Conservation (phyloP, 2,329 filamentous ascomycete genomes). For the Septoria linicola region DNA sequence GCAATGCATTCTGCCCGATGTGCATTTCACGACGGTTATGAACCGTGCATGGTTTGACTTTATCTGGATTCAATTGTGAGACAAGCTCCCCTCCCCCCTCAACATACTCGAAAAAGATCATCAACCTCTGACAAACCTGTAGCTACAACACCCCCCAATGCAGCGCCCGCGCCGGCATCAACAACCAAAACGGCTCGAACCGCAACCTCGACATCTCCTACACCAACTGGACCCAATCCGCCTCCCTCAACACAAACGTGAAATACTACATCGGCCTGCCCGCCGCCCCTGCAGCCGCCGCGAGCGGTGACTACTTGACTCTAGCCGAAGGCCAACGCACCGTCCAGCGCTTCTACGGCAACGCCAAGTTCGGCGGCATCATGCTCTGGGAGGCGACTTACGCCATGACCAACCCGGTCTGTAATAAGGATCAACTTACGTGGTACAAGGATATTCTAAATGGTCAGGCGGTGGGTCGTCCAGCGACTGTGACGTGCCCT, state of each 20-base stretch:
- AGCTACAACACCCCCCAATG: slow-evolving; percentile 48
- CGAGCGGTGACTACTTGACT: slow-evolving; percentile 45
- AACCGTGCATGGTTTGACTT: slow-evolving; percentile 45
- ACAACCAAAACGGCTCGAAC: slow-evolving; percentile 34
- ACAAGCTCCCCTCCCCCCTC: too few relatives aligned
- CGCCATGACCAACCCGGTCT: slow-evolving; percentile 36
- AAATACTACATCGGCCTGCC: slow-evolving; percentile 57
- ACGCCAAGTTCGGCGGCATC: slow-evolving; percentile 54
- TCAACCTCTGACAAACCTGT: too few relatives aligned
- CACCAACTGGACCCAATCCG: slow-evolving; percentile 40
- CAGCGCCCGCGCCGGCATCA: slow-evolving; percentile 48
- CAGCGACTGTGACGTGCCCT: slow-evolving; percentile 4
- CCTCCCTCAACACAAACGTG: slow-evolving; percentile 45
- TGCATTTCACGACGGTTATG: slow-evolving; percentile 42
- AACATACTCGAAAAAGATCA: too few relatives aligned
- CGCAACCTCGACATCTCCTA: slow-evolving; percentile 29
- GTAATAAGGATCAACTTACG: slow-evolving; percentile 47
- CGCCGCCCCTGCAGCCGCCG: slow-evolving; percentile 34
- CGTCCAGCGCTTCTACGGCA: slow-evolving; percentile 44
- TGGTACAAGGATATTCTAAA: slow-evolving; percentile 50
- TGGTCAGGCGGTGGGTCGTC: slow-evolving; percentile 1
- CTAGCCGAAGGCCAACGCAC: slow-evolving; percentile 48
- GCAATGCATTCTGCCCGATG: slow-evolving; percentile 49
- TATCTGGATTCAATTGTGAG: slow-evolving; percentile 45
- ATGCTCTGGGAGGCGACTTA: slow-evolving; percentile 61